Base-by-base conservation (phyloP, 1,284 basidiomycete genomes). In the Chiua sp. region DNA sequence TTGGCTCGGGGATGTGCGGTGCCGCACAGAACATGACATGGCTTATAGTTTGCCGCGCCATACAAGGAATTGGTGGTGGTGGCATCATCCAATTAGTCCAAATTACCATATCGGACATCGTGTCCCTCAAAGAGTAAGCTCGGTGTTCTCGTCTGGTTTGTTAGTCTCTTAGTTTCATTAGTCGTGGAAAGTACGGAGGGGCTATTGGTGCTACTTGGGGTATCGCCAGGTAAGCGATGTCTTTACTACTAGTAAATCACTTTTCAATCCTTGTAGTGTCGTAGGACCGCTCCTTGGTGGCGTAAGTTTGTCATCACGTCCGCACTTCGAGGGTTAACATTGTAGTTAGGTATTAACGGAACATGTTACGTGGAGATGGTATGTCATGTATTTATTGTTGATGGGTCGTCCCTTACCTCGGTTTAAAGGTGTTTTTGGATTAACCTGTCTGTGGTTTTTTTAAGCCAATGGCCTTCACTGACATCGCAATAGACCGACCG, bases 41-140 rank as follows among this genome's bases (percentile, higher is more conserved):
- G 84, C 72, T 86, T 15, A 78, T 78, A 59, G 64, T 80, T 15
- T 76, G 72, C 54, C 75, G 84, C 42, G 84, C 80, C 3, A 64
- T 86, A 0, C 84, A 85, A 65, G 84, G 84, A 26, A 72, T 84
- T n/a, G 83, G 82, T 10, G 83, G 82, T 2, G 82, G 81, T 3
- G 80, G 78, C 7, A 72, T 78, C 46, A 68, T 77, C 1, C 72
- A 75, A 22, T 57, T 80, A 37, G 71, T 75, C 4, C 69, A 80
- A 49, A 78, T 81, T 35, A 71, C 73, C 22, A 72, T 81, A 30
- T 72, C 71, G 4, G 79, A 82, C 53, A 74, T 82, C 15, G 66
- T 79, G 8, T 59, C 76, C 7, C 60, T 81, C 18, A 60, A 71
- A 49, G 68, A 63, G 73, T 77, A 48, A 57, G 63, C n/a, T 32